Evolutionary conservation across 495 filamentous ascomycete species (phyloP), one percentile per base, ranked within the genome.

Genomic region (Evernia prunastri): DNA sequence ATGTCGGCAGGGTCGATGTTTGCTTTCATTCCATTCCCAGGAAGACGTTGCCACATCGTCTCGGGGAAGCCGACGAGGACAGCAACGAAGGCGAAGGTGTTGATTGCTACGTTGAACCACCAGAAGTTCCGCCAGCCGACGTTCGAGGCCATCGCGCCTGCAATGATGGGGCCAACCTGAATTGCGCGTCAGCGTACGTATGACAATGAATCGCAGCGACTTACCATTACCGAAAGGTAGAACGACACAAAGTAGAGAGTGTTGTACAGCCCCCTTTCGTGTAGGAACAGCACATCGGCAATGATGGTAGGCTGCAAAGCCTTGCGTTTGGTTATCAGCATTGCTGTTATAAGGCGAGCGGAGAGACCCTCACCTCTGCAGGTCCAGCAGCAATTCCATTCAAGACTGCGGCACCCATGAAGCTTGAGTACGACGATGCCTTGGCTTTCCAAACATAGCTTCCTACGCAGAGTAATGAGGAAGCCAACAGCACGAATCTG

Each of bases 281-380:
- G 84, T 1, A 88, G 72, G 73, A 89, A 87, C 71, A 85, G 83
- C 58, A 86, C 82, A 63, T 88, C 86, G 15, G 84, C 80, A 60
- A 88, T 87, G 23, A 89, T 79, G 58, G 83, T 80, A 0, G 85
- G 84, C 54, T 83, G 81, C 7, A 86, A 74, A 3, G 84, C 85
- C 36, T 37, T 37, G 6, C 7, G 12, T 37, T 37, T 6, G 36
- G 12, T 37, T 12, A 12, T 37, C 36, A 37, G 36, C 7, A 37
- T 12, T 12, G 36, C 7, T 12, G 6, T 37, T 37, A 12, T 37
- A 12, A 37, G 7, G 36, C 36, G 6, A 37, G 36, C 12, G 6
- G 36, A 12, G 36, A 12, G 6, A 7, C 6, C 7, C 7, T 37
- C 12, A 37, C 36, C 73, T 78, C 72, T 25, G 74, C 74, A 36